phyloP scores from a whole-genome alignment of 1,139 yeast genomes.

The Geotrichum europaeum region DNA sequence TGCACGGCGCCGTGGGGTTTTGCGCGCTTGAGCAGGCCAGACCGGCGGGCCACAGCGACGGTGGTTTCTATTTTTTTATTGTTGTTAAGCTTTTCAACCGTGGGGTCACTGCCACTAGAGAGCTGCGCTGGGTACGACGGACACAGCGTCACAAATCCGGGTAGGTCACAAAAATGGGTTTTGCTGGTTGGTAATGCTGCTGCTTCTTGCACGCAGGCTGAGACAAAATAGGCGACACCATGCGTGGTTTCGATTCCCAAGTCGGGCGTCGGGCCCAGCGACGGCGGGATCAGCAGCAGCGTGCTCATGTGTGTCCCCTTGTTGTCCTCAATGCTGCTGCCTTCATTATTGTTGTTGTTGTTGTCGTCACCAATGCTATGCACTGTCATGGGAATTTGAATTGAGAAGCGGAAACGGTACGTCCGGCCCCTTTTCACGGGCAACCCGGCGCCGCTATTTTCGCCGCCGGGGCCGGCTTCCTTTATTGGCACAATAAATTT shows the following conservation, averaged over 20 bases:
- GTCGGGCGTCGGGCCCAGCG: constrained; percentile 4
- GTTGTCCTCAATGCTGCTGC: not conserved
- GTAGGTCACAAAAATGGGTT: not conserved
- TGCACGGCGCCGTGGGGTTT: not conserved
- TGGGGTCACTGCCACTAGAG: not conserved
- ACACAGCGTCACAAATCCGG: not conserved
- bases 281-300: constrained; percentile 4
- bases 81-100: not conserved
- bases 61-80: not conserved
- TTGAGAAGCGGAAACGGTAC: constrained; percentile 7
- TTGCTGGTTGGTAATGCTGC: not conserved
- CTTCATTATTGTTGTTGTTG: too few species aligned
- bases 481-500: not conserved
- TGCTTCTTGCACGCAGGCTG: not conserved
- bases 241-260: not conserved
- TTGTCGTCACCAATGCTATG: not conserved
- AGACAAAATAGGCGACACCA: constrained; percentile 1
- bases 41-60: not conserved
- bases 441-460: not conserved
- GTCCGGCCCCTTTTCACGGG: not conserved
- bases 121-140: not conserved
- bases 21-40: not conserved
- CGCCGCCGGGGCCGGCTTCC: not conserved
- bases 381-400: constrained; percentile 7
- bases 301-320: not conserved